Base-by-base conservation (phyloP, 148 eudicot species). In the Euryodendron excelsum region DNA sequence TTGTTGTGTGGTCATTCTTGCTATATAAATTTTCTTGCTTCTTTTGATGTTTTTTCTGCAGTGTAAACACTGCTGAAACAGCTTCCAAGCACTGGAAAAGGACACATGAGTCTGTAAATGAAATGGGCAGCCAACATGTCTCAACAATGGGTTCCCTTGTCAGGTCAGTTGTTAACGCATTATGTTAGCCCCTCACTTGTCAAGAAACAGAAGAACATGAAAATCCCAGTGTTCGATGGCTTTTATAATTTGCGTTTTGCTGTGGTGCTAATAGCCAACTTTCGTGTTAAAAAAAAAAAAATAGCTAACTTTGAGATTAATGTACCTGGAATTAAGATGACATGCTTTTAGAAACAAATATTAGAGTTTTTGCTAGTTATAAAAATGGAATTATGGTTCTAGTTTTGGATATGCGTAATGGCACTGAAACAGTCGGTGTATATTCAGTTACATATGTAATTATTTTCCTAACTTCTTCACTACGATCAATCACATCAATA, bases 31-130 rank as follows among this genome's bases (percentile, higher is more conserved):
- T 13, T 55, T 34, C 21, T 20, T 72, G 68, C n/a, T 62, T 37
- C 50, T 79, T 79, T 62, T 27, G 1, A 31, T 69, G 64, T 74
- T 21, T 78, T 69, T 66, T 53, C 44, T 81, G 55, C 86, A 96
- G 99, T 83, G 89, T 90, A 64, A 85, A 73, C 77, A 85, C 87
- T 64, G 87, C 88, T 55, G 97, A 90, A 75, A 86, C 84, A 58
- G 95, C 97, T 85, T 76, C 83, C 41, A 87, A 87, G 85, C 95
- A 90, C 47, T 81, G 89, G 89, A 87, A 86, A 77, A 82, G 55
- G 64, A 90, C 93, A 31, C 89, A 93, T 18, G 90, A 84, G 41
- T 83, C 95, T 18, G 78, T 93, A 71, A 93, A 78, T 59, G 86
- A 88, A 65, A 93, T 82, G 68, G 89, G 89, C 68, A 87, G 80